phyloP scores from a whole-genome alignment of 805 yeast genomes.

The Lipomyces yamadae region DNA sequence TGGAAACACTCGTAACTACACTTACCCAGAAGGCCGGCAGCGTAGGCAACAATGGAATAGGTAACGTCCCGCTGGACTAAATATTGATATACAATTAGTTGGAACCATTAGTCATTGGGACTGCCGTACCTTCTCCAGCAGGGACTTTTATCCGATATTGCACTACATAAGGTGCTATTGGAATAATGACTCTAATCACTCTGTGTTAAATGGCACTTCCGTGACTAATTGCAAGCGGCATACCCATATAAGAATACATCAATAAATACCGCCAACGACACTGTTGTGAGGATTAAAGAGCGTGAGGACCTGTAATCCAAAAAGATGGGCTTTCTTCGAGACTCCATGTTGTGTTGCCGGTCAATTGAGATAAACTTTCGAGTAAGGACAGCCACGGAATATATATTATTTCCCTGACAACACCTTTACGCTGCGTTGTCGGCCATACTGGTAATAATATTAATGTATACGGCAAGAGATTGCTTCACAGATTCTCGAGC shows the following conservation, averaged over 20 bases:
- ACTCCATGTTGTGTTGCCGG: not conserved
- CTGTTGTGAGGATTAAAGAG: slow-evolving; percentile 39
- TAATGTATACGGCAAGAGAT: too few species aligned
- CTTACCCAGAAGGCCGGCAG: slow-evolving; percentile 44
- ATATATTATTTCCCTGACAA: too few species aligned
- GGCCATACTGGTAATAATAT: too few species aligned
- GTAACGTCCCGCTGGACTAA: slow-evolving; percentile 42
- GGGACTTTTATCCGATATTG: slow-evolving; percentile 41
- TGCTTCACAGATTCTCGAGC: too few species aligned
- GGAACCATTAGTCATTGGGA: not conserved
- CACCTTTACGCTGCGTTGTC: too few species aligned
- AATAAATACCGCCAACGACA: slow-evolving; percentile 45
- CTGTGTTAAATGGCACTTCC: not conserved
- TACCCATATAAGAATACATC: slow-evolving; percentile 45
- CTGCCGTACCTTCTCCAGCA: slow-evolving; percentile 22
- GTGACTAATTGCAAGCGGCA: not conserved
- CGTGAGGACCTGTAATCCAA: not conserved
- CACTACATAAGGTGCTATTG: slow-evolving; percentile 46
- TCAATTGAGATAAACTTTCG: too few species aligned
- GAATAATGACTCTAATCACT: slow-evolving; percentile 40
- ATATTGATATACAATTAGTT: not conserved
- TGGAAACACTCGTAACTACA: not conserved
- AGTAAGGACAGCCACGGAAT: too few species aligned
- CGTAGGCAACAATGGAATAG: slow-evolving; percentile 43
- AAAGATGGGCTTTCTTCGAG: not conserved